Evolutionary conservation across 352 stramenopile genomes (phyloP), one percentile per base, ranked within the genome.

Genomic region (Phytophthora foliorum): DNA sequence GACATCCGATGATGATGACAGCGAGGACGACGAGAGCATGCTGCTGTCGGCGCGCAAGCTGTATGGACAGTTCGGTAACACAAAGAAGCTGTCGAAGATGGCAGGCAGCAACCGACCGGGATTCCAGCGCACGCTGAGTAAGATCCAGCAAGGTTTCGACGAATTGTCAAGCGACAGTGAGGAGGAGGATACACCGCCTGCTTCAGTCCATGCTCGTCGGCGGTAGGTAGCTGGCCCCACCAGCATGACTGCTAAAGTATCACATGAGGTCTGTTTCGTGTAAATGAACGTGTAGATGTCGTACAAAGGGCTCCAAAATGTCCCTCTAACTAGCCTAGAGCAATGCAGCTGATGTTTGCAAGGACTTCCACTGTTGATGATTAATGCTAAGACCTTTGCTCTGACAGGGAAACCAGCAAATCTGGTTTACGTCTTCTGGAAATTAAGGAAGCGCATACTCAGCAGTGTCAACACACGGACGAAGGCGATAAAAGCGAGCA

Each of bases 71-170:
- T 84, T 82, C 13, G 77, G 84, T 21, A 84, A 77, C 75, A 78
- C 80, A 14, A 77, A 79, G 29, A 72, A 85, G 55, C 69, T 91
- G 41, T 82, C 70, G 19, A 66, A 67, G 5, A 62, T 88, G 9
- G 42, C 42, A 49, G 76, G 63, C 8, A 75, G 74, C 22, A 60
- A 87, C 57, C 54, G 64, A 32, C 56, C 80, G 29, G 66, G 48
- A 25, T 86, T 90, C 42, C 80, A 87, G 63, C 82, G 77, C 27
- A 85, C 73, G 17, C 84, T 92, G 21, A 78, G 75, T 29, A 68
- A 90, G 56, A 85, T 92, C 45, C 82, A 92, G 55, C 73, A 82
- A 41, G 80, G 74, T 46, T 78, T 92, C 50, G 69, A 90, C 59
- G 71, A 86, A 69, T 60, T 88, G 25, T 80, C 76, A 45, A 90